phyloP scores from a whole-genome alignment of 495 filamentous ascomycete species.

The Tuber brumale region DNA sequence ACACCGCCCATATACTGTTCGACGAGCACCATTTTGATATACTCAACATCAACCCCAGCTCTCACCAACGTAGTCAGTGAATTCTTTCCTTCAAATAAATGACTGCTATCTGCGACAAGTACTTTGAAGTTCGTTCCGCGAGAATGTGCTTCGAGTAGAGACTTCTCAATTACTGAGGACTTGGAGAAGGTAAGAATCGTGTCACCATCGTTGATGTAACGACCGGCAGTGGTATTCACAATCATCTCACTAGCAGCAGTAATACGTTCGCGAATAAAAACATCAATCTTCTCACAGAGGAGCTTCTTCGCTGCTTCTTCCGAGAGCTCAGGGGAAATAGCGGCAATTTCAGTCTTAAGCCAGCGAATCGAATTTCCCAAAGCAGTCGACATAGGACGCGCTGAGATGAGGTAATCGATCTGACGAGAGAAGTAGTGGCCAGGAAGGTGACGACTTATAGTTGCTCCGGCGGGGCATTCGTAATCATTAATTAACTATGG shows the following conservation, averaged over 20 bases:
- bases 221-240: constrained; percentile 59
- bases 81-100: constrained; percentile 71
- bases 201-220: constrained; percentile 70
- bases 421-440: constrained; percentile 87
- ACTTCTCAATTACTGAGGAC: constrained; percentile 61
- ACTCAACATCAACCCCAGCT: constrained; percentile 67
- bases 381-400: constrained; percentile 82
- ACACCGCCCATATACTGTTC: constrained; percentile 64
- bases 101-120: constrained; percentile 74
- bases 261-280: constrained; percentile 83
- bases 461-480: constrained; percentile 72
- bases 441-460: constrained; percentile 81
- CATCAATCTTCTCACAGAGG: constrained; percentile 74
- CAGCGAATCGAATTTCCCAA: constrained; percentile 95
- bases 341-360: constrained; percentile 80
- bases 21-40: constrained; percentile 69
- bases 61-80: constrained; percentile 61
- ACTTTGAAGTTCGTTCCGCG: constrained; percentile 70
- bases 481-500: constrained; percentile 81
- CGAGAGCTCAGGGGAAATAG: constrained; percentile 71
- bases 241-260: constrained; percentile 81
- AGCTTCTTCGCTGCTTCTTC: constrained; percentile 70
- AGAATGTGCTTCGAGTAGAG: constrained; percentile 63
- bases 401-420: constrained; percentile 87
- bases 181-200: constrained; percentile 65